Evolutionary conservation across 2,329 filamentous ascomycete species (phyloP).

Genomic region (Beauveria bassiana): DNA sequence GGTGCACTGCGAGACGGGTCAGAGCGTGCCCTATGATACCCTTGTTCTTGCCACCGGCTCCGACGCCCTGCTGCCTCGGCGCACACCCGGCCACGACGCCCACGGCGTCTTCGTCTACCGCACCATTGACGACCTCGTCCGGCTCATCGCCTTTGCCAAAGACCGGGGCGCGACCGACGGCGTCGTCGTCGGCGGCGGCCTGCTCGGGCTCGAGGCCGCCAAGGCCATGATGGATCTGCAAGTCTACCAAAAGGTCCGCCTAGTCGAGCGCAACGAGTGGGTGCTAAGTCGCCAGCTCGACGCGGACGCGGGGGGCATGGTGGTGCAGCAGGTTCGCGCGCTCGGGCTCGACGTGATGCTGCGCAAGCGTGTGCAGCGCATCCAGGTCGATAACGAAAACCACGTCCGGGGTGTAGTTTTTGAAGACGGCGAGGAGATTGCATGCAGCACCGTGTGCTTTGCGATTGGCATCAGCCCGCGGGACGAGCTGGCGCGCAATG

Average conservation of each 20-base stretch:
- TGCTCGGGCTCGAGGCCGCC: conserved; percentile 80
- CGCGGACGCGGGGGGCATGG: conserved; percentile 69
- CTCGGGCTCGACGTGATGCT: conserved; percentile 75
- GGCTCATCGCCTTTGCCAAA: conserved; percentile 64
- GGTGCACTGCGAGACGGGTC: conserved; percentile 10
- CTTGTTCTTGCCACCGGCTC: conserved; percentile 76
- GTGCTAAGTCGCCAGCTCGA: conserved; percentile 78
- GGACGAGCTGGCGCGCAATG: conserved; percentile 64
- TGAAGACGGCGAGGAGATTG: conserved; percentile 70
- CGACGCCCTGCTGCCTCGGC: conserved; percentile 60
- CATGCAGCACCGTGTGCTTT: conserved; percentile 78
- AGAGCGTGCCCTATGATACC: conserved; percentile 60
- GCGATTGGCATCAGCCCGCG: conserved; percentile 78
- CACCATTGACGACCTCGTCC: conserved; percentile 5
- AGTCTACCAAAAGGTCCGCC: conserved; percentile 63
- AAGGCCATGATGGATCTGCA: conserved; percentile 87
- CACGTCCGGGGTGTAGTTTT: conserved; percentile 68
- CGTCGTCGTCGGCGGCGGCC: conserved; percentile 73
- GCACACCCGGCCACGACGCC: conserved; percentile 70
- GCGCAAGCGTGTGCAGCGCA: conserved; percentile 64
- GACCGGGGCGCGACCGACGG: conserved; percentile 60
- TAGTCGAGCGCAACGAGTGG: conserved; percentile 79
- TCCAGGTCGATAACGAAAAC: conserved; percentile 60
- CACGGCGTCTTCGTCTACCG: conserved; percentile 86
- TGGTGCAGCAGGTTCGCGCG: conserved; percentile 71